Evolutionary conservation across 106 monocot species (phyloP).

Genomic region (Xerophyta viscosa): DNA sequence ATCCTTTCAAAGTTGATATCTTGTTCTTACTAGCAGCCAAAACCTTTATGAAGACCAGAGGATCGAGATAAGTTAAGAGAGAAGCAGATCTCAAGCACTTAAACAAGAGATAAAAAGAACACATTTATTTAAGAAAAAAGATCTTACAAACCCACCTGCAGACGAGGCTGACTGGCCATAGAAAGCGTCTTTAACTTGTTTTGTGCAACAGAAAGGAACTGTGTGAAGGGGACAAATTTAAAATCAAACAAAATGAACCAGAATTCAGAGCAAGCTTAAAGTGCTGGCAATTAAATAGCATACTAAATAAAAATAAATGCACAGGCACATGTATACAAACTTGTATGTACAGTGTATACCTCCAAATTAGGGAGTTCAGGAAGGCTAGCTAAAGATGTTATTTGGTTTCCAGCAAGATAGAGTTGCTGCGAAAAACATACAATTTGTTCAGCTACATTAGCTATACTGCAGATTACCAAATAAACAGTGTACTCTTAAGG

Average conservation of each 20-base stretch:
- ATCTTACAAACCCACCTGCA: slow-evolving; percentile 53
- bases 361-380: slow-evolving; percentile 89
- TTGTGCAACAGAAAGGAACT: slow-evolving; percentile 98
- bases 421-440: slow-evolving; percentile 65
- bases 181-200: slow-evolving; percentile 78
- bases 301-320: no score
- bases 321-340: no score
- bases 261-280: no score
- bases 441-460: not conserved
- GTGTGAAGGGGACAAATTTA: slow-evolving; percentile 6
- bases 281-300: no score
- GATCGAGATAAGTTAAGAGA: no score
- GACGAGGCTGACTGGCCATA: slow-evolving; percentile 88
- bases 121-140: no score
- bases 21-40: slow-evolving; percentile 95
- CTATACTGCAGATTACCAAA: no score
- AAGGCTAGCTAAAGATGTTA: slow-evolving; percentile 77
- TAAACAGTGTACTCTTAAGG: no score
- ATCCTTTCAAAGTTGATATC: slow-evolving; percentile 82
- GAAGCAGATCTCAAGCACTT: no score
- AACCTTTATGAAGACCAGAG: slow-evolving; percentile 37
- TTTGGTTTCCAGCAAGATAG: slow-evolving; percentile 97
- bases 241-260: not conserved
- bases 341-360: no score
- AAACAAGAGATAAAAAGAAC: no score